A percentile compares a stretch with the other conserved stretches of the same genome.
These are phyloP conservation scores for Penicillium malachiteum DNA, from an alignment of 495 filamentous ascomycete species.

Conservation along the genomic window DNA sequence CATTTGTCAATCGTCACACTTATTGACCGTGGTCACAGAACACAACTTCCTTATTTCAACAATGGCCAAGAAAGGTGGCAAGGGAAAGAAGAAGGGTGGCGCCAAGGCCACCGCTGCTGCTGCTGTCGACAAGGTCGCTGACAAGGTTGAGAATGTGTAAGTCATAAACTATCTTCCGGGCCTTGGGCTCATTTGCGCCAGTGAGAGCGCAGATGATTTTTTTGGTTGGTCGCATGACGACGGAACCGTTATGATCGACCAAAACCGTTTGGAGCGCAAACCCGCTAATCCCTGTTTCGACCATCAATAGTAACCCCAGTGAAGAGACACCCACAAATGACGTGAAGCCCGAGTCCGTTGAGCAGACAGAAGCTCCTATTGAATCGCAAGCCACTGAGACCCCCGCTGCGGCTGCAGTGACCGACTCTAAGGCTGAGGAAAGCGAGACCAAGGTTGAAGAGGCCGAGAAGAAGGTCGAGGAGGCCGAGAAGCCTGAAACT, in stretches of 20 bases:
- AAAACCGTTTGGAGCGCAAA: background rate
- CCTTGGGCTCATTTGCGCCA: background rate
- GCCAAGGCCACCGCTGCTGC: slow-evolving; percentile 30
- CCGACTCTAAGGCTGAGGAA: slow-evolving; percentile 15
- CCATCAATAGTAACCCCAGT: slow-evolving; percentile 34
- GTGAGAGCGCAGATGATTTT: no score
- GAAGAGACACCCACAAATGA: slow-evolving; percentile 32
- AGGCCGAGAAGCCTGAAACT: slow-evolving; percentile 11
- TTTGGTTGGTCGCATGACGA: slow-evolving; percentile 12
- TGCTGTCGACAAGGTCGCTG: slow-evolving; percentile 32
- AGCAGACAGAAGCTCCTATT: slow-evolving; percentile 23
- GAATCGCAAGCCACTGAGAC: slow-evolving; percentile 27
- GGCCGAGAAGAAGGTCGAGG: slow-evolving; percentile 24
- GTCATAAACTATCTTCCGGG: slow-evolving; percentile 9
- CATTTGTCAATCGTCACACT: slow-evolving; percentile 18
- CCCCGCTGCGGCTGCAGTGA: slow-evolving; percentile 17
- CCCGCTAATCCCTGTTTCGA: slow-evolving; percentile 13
- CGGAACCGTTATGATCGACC: slow-evolving; percentile 1
- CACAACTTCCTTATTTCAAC: slow-evolving; percentile 11
- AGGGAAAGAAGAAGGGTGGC: slow-evolving; percentile 40
- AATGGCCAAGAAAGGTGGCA: slow-evolving; percentile 50
- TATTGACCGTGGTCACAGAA: slow-evolving; percentile 12
- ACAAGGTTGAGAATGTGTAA: slow-evolving; percentile 45
- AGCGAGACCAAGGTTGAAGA: slow-evolving; percentile 19
- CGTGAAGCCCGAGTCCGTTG: slow-evolving; percentile 8